Base-by-base conservation (phyloP, 352 stramenopile species). In the Phytophthora sp. region DNA sequence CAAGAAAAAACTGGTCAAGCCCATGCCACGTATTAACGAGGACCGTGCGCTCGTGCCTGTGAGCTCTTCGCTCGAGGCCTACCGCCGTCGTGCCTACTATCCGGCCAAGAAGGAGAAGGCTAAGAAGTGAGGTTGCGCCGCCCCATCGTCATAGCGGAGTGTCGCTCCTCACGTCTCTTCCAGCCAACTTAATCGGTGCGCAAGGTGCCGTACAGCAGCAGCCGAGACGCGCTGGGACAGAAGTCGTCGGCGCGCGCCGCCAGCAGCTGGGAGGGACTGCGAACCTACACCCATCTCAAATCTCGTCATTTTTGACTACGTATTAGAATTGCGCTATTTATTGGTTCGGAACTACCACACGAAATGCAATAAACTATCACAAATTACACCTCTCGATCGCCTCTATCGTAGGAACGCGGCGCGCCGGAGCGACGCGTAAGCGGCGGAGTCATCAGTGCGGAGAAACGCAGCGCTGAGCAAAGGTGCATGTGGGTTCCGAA, bases 11-110 rank as follows among this genome's bases (percentile, higher is more conserved):
- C 29, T 13, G 15, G 26, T 47, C 7, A 69, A 66, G 44, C 62
- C 57, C 18, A 33, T 81, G 57, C 62, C 66, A 4, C 46, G 61
- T 35, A 71, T 81, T n/a, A 63, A 45, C 9, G 73, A 81, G 39
- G 73, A 74, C 55, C 62, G 62, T 23, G 58, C 55, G 11, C 24
- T 74, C 6, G 44, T 57, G 13, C 65, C 66, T 13, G 57, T 57
- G 7, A 61, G 13, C 50, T 76, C 73, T 21, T 70, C 68, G 27
- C 45, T 66, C 21, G 67, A 78, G 24, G 72, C 72, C 33, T 81
- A 81, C 29, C 73, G 73, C n/a, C 68, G 69, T 13, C 69, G 73
- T 15, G 73, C 73, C 16, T 81, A 81, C 54, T 81, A 81, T 47
- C 45, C 67, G 6, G 66, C 62, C 26, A 67, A 69, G 52, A 77